Percentiles rank a stretch among this genome's conserved stretches.
These are phyloP conservation scores for Fraxinus velutina DNA, from an alignment of 305 asterid genomes.

Conservation along the genomic window DNA sequence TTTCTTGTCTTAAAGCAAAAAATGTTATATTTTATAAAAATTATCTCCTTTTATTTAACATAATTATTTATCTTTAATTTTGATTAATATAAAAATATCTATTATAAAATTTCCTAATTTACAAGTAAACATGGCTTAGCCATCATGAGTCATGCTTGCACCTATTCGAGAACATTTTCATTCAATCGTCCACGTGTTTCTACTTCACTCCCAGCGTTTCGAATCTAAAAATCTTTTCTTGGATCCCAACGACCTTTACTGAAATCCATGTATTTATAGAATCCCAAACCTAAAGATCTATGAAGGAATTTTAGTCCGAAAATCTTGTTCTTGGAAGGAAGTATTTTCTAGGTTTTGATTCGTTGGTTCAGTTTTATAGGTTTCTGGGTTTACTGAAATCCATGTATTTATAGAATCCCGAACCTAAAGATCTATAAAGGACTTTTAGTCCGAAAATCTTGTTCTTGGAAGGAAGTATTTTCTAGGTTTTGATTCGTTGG, in stretches of 20 bases:
- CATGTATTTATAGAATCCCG: slow-evolving; percentile 4
- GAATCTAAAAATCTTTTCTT: slow-evolving; percentile 5
- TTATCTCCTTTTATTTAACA: too few relatives aligned
- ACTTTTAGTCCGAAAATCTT: slow-evolving; percentile 17
- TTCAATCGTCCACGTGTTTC: slow-evolving; percentile 19
- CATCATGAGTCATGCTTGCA: not conserved
- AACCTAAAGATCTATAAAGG: slow-evolving; percentile 10
- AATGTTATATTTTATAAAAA: not conserved
- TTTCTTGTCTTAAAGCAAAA: not conserved
- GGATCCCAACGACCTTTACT: slow-evolving; percentile 22
- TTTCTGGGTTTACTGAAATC: not conserved
- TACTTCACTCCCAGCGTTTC: slow-evolving; percentile 18
- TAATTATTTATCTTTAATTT: not conserved
- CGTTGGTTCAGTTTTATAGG: not conserved
- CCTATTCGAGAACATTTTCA: not conserved
- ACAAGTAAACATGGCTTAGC: not conserved
- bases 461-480: slow-evolving; percentile 3
- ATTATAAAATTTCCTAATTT: not conserved
- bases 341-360: slow-evolving; percentile 11
- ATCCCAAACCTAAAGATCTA: slow-evolving; percentile 13
- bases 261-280: slow-evolving; percentile 9
- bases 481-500: slow-evolving; percentile 7
- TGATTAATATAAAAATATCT: not conserved
- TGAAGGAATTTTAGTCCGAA: slow-evolving; percentile 15
- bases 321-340: slow-evolving; percentile 11